A percentile compares a stretch with the other conserved stretches of the same genome.
Conservation (phyloP, 2,329 filamentous ascomycete species). For the Dothideomycetidae sp. region DNA sequence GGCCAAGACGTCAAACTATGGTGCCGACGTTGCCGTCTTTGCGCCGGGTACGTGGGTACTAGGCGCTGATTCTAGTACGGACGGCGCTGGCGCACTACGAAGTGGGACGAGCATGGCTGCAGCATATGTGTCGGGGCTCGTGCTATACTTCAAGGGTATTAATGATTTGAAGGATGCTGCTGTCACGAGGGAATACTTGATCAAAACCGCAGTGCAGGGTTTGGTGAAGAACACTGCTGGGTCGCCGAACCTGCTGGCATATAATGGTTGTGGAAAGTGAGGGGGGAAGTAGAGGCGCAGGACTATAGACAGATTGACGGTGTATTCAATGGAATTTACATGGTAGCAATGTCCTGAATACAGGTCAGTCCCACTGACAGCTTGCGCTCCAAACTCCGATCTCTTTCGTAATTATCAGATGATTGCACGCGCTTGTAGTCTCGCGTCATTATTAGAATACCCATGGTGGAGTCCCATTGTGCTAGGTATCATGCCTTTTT, state of each 20-base stretch:
- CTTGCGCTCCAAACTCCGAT: no score
- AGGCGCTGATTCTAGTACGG: constrained; percentile 33
- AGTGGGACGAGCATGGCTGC: constrained; percentile 51
- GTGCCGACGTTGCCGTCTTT: constrained; percentile 25
- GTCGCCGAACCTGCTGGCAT: constrained; percentile 10
- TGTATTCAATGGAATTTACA: no score
- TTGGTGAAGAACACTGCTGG: constrained; percentile 8
- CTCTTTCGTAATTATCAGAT: no score
- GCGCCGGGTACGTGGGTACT: constrained; percentile 25
- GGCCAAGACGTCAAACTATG: constrained; percentile 29
- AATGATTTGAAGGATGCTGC: constrained; percentile 4
- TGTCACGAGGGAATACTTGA: constrained; percentile 7
- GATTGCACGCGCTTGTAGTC: no score
- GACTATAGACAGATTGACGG: no score
- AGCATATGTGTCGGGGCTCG: constrained; percentile 52
- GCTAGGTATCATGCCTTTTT: background rate
- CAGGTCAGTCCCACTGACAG: no score
- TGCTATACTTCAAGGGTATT: constrained; percentile 37
- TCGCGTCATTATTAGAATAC: no score
- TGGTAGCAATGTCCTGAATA: no score
- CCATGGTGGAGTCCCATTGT: no score
- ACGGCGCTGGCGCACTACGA: constrained; percentile 32
- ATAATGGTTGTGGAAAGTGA: no score
- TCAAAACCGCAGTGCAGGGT: constrained; percentile 7
- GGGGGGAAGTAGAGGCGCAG: no score